Conservation (phyloP, 169 alveolate genomes). For the Eimeria praecox region DNA sequence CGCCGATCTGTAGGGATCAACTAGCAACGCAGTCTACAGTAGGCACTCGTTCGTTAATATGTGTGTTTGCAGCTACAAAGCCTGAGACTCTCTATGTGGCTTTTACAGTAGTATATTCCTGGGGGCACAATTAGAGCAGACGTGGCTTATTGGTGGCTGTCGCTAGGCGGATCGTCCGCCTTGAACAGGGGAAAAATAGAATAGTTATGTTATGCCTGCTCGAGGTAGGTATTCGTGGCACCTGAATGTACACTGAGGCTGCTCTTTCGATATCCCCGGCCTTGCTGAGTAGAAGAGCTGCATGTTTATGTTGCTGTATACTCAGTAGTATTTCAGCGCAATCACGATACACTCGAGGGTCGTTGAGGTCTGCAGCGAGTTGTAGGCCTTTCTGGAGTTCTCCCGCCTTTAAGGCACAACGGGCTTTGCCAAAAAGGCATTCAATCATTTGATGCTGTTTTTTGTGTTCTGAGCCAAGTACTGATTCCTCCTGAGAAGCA, state of each 20-base stretch:
- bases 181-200: background rate
- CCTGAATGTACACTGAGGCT: background rate
- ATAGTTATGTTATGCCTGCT: background rate
- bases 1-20: slow-evolving; percentile 12
- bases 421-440: slow-evolving; percentile 18
- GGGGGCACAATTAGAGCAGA: too few species aligned
- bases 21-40: background rate
- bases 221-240: background rate
- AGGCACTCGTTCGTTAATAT: too few species aligned
- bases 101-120: too few species aligned
- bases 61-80: too few species aligned
- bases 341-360: background rate
- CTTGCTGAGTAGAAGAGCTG: background rate
- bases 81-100: too few species aligned
- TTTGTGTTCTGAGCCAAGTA: background rate
- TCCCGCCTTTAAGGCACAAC: slow-evolving; percentile 27
- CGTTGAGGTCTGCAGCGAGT: slow-evolving; percentile 24
- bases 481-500: background rate
- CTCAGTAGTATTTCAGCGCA: slow-evolving; percentile 12
- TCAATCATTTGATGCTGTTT: slow-evolving; percentile 15
- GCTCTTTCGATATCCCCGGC: slow-evolving; percentile 12
- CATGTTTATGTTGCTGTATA: slow-evolving; percentile 28
- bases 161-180: too few species aligned
- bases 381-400: slow-evolving; percentile 39
- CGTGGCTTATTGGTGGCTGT: too few species aligned